These are phyloP conservation scores for Polytrichum commune DNA, from an alignment of 225 moss, liverwort and hornwort genomes.

Conservation along the genomic window DNA sequence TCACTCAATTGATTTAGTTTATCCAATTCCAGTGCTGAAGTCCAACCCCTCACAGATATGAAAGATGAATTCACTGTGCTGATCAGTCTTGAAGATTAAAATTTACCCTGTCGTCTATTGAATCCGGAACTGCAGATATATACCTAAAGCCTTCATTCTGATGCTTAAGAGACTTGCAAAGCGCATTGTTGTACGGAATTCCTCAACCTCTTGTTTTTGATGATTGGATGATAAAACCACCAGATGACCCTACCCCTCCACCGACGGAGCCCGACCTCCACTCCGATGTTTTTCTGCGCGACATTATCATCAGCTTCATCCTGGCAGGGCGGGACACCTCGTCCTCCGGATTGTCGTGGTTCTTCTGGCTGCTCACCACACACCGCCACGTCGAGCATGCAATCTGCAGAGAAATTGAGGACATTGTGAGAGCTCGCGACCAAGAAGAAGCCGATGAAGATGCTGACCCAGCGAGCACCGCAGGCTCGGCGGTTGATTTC, in stretches of 20 bases:
- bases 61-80: no score
- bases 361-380: conserved; percentile 29
- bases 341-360: conserved; percentile 26
- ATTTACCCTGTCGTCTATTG: no score
- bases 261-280: background rate
- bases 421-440: conserved; percentile 12
- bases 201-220: no score
- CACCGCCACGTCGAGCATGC: conserved; percentile 17
- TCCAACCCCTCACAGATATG: no score
- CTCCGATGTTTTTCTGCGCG: conserved; percentile 28
- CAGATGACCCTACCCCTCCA: no score
- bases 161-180: no score
- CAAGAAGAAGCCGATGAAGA: background rate
- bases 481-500: background rate
- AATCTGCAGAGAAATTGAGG: conserved; percentile 24
- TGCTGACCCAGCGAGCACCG: background rate
- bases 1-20: no score
- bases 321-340: conserved; percentile 38
- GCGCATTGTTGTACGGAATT: no score
- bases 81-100: no score
- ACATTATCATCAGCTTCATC: conserved; percentile 39
- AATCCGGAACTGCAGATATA: background rate
- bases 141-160: background rate
- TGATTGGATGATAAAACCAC: no score
- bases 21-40: no score